Conservation (phyloP, 768 basidiomycete genomes). For the Thelephora ganbajun region DNA sequence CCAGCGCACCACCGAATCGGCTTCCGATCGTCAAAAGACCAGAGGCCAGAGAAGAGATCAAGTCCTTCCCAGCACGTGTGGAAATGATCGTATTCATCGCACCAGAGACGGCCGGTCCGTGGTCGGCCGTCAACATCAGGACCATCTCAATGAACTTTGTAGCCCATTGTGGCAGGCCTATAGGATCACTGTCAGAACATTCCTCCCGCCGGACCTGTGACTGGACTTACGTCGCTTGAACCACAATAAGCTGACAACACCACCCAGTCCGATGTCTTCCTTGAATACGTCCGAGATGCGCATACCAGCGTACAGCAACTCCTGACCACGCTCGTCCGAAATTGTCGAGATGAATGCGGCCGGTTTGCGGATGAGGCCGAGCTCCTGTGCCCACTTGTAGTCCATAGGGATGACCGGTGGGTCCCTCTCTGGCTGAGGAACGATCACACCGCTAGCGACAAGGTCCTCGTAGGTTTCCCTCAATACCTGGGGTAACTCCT, state of each 20-base stretch:
- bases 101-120: constrained; percentile 94
- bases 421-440: constrained; percentile 63
- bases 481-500: constrained; percentile 81
- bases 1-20: constrained; percentile 96
- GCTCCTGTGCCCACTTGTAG: constrained; percentile 99
- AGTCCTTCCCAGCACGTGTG: constrained; percentile 96
- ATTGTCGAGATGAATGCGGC: constrained; percentile 99
- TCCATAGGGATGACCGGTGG: constrained; percentile 99
- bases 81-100: constrained; percentile 99
- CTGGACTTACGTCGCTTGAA: constrained; percentile 64
- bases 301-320: constrained; percentile 97
- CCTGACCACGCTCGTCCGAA: constrained; percentile 98
- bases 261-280: constrained; percentile 92
- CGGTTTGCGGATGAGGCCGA: constrained; percentile 96
- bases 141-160: constrained; percentile 99
- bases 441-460: constrained; percentile 52
- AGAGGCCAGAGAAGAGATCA: constrained; percentile 91
- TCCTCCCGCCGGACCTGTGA: neutral
- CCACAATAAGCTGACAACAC: constrained; percentile 93
- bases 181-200: neutral
- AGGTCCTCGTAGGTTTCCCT: constrained; percentile 77
- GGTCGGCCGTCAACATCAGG: constrained; percentile 96
- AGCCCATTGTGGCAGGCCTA: constrained; percentile 67
- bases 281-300: constrained; percentile 98
- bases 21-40: constrained; percentile 96